phyloP scores from a whole-genome alignment of 805 yeast species.

The Yarrowia osloensis region DNA sequence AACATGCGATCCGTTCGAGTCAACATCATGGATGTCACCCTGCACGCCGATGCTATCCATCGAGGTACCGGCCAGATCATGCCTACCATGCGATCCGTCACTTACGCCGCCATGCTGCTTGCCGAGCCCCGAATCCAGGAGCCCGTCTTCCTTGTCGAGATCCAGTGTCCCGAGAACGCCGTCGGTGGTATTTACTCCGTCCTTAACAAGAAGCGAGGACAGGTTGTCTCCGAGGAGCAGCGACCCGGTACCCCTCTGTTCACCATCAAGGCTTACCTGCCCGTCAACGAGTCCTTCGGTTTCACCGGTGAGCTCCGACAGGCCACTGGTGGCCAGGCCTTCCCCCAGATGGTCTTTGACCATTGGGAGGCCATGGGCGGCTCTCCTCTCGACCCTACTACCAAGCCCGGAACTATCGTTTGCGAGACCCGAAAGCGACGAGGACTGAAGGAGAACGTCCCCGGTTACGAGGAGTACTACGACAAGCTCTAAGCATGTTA shows the following conservation, averaged over 20 bases:
- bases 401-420: slow-evolving; percentile 69
- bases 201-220: slow-evolving; percentile 87
- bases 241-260: slow-evolving; percentile 99
- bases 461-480: slow-evolving; percentile 99
- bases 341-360: slow-evolving; percentile 99
- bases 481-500: slow-evolving; percentile 48
- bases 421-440: slow-evolving; percentile 83
- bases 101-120: slow-evolving; percentile 96
- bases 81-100: slow-evolving; percentile 99
- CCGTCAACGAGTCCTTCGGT: slow-evolving; percentile 99
- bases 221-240: slow-evolving; percentile 98
- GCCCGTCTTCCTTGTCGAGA: slow-evolving; percentile 98
- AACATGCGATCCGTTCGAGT: slow-evolving; percentile 92
- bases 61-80: slow-evolving; percentile 99
- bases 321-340: slow-evolving; percentile 99
- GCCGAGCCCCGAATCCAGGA: slow-evolving; percentile 99
- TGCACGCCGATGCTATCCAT: slow-evolving; percentile 99
- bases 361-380: slow-evolving; percentile 93
- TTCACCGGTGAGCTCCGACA: slow-evolving; percentile 99
- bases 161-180: slow-evolving; percentile 99
- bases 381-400: slow-evolving; percentile 86
- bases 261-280: slow-evolving; percentile 99
- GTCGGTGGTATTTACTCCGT: slow-evolving; percentile 99
- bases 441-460: slow-evolving; percentile 96
- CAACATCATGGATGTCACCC: slow-evolving; percentile 97